phyloP scores from a whole-genome alignment of 2,329 filamentous ascomycete genomes.

The Penicillium sp. region DNA sequence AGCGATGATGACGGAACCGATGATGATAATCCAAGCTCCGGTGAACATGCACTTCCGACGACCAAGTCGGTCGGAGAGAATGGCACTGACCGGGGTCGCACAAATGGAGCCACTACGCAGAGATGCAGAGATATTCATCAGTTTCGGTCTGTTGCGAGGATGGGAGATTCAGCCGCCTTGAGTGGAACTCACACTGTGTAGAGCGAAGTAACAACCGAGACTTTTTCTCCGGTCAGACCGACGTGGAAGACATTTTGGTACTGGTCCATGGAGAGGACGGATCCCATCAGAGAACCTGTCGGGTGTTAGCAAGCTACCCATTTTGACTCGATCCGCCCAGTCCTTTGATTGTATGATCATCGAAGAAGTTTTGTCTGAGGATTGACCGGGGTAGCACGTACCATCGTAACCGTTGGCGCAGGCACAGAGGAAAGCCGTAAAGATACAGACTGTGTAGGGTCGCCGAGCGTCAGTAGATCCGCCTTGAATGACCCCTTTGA shows the following conservation, averaged over 20 bases:
- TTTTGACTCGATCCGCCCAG: too few relatives aligned
- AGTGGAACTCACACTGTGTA: constrained; percentile 43
- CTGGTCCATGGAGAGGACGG: constrained; percentile 25
- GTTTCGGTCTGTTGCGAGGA: background rate
- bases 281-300: constrained; percentile 28
- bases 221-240: constrained; percentile 34
- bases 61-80: constrained; percentile 42
- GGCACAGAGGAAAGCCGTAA: constrained; percentile 34
- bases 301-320: background rate
- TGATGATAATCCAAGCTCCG: constrained; percentile 42
- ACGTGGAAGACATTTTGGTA: constrained; percentile 38
- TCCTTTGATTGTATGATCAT: too few relatives aligned
- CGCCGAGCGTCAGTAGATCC: too few relatives aligned
- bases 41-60: constrained; percentile 44
- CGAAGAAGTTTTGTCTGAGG: too few relatives aligned
- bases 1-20: constrained; percentile 41
- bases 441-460: constrained; percentile 35
- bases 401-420: constrained; percentile 31
- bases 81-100: constrained; percentile 37
- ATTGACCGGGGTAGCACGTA: constrained; percentile 1
- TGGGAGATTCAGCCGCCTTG: background rate
- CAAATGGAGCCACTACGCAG: constrained; percentile 35
- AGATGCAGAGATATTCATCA: background rate
- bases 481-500: background rate
- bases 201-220: constrained; percentile 41